phyloP scores from a whole-genome alignment of 495 filamentous ascomycete species.

The Recurvomyces mirabilis region DNA sequence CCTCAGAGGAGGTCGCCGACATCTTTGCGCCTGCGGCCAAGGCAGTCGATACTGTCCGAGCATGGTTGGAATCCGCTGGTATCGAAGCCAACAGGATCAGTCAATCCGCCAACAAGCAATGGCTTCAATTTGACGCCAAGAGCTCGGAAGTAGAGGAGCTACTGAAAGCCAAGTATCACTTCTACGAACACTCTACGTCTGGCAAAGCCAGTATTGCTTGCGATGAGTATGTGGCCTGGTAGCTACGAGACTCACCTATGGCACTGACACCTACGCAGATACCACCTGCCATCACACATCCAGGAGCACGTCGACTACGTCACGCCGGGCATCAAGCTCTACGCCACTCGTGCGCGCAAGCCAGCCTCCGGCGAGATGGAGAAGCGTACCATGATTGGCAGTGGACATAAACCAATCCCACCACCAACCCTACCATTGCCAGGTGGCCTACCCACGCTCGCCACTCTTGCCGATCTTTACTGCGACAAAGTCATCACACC shows the following conservation, averaged over 20 bases:
- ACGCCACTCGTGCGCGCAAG: constrained; percentile 14
- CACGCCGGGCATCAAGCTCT: constrained; percentile 39
- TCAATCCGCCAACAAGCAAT: constrained; percentile 21
- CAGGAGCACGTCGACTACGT: constrained; percentile 28
- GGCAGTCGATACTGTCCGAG: constrained; percentile 93
- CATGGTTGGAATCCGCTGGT: constrained; percentile 9
- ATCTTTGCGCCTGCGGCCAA: constrained; percentile 84
- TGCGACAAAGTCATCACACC: constrained; percentile 17
- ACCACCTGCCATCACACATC: neutral
- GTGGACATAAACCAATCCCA: neutral
- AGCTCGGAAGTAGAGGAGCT: constrained; percentile 12
- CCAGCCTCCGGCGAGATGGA: neutral
- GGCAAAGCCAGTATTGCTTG: constrained; percentile 16
- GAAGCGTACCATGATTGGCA: neutral
- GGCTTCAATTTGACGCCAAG: constrained; percentile 20
- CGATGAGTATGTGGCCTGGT: constrained; percentile 10
- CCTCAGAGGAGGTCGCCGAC: constrained; percentile 18
- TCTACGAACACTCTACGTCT: constrained; percentile 10
- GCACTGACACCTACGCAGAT: too few species aligned
- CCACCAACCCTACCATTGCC: constrained; percentile 2
- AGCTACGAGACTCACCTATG: neutral
- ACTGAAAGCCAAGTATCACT: constrained; percentile 13
- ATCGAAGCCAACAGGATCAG: constrained; percentile 7
- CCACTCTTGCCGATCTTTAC: neutral
- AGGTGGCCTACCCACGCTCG: neutral